Conservation (phyloP, 148 eudicot genomes). For the Nyssa sinensis region DNA sequence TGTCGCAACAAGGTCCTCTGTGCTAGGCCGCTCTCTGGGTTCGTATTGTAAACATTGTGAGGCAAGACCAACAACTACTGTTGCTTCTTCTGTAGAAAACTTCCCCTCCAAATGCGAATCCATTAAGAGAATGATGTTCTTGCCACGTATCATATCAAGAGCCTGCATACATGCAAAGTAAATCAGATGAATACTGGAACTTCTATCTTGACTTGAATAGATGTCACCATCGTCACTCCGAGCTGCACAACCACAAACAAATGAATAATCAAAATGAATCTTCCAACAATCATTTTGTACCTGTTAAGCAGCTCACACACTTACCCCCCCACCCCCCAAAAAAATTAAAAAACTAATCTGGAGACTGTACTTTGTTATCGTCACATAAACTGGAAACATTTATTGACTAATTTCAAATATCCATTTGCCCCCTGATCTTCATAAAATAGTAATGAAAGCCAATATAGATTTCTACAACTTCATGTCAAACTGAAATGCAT, state of each 20-base stretch:
- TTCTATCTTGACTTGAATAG: not conserved
- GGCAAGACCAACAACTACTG: slow-evolving; percentile 51
- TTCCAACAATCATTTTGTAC: not conserved
- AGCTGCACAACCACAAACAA: not conserved
- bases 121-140: slow-evolving; percentile 42
- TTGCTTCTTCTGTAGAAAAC: slow-evolving; percentile 34
- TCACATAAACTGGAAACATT: not conserved
- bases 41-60: slow-evolving; percentile 67
- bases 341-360: no score
- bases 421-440: no score
- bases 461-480: no score
- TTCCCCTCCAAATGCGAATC: slow-evolving; percentile 36
- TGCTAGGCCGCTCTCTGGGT: slow-evolving; percentile 63
- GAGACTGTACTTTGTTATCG: not conserved
- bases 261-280: not conserved
- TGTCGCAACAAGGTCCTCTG: slow-evolving; percentile 53
- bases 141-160: slow-evolving; percentile 69
- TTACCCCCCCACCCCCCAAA: no score
- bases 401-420: not conserved
- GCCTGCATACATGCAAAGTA: slow-evolving; percentile 36
- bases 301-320: no score
- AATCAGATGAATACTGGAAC: not conserved
- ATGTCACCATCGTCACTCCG: not conserved
- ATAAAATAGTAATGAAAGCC: no score
- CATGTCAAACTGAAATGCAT: no score